Evolutionary conservation across 148 eudicot species (phyloP), one percentile per base, ranked within the genome.

Genomic region (Mesembryanthemum crystallinum): DNA sequence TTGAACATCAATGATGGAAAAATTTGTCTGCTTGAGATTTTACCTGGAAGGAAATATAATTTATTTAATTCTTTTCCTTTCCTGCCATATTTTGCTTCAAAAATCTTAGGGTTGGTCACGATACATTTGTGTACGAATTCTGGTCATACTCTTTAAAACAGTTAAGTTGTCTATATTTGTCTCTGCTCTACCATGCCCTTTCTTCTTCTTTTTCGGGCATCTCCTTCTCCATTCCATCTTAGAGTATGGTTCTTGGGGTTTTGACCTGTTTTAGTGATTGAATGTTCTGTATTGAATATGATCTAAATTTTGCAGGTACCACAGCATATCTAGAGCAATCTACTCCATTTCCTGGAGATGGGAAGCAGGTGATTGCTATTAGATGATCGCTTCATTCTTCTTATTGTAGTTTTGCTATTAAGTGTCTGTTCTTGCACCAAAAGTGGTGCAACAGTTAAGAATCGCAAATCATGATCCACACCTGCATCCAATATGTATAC

Each of bases 291-390:
- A 64, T 27, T 73, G 61, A 84, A 25, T 72, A 39, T n/a, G 54
- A 59, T 62, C 72, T 67, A 69, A 73, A 23, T 73, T 24, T 80
- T 76, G 77, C 91, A 94, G 98, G 98, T 72, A 90, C 94, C 20
- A 77, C 85, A 69, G 98, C 90, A 67, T 94, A 92, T 70, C 10
- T 94, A 65, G 98, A 94, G 82, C 98, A 92, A 80, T 94, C 97
- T 32, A 75, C n/a, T 67, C 98, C 98, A 27, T 92, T 49, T 82
- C 98, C 98, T 8, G 80, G 79, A 80, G 98, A 94, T 83, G 98
- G 98, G 33, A 94, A 94, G 84, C 93, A 87, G 93, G 98, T 94
- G 80, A 84, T 67, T 33, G 47, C 49, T 65, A 20, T 57, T 32
- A 27, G 66, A 37, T 73, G 35, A 21, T 72, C 30, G 51, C 39